These are phyloP conservation scores for Tricholoma terreum DNA, from an alignment of 768 basidiomycete genomes.

Conservation along the genomic window DNA sequence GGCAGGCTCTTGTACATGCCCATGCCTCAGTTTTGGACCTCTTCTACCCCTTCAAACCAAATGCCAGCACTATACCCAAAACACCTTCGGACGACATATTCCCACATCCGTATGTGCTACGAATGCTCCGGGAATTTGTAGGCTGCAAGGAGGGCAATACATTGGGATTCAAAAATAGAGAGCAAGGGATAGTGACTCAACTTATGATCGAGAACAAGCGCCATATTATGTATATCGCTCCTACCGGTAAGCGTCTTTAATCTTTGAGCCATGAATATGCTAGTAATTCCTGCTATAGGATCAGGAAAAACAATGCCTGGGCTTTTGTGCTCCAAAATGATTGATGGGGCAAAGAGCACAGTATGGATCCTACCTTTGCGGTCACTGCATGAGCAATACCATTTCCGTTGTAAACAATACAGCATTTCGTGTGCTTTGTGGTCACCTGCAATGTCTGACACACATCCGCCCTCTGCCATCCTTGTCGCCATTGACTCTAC, in stretches of 20 bases:
- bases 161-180: neutral
- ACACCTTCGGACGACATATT: neutral
- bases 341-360: constrained; percentile 12
- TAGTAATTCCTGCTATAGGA: constrained; percentile 8
- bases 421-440: constrained; percentile 4
- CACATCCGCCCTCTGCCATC: neutral
- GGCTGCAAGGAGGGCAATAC: neutral
- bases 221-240: constrained; percentile 6
- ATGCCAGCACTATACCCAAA: neutral
- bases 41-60: neutral
- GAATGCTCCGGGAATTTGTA: neutral
- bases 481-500: constrained; percentile 8
- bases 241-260: constrained; percentile 2
- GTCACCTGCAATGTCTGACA: neutral
- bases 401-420: neutral
- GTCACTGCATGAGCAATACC: constrained; percentile 17
- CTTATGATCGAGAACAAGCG: constrained; percentile 2
- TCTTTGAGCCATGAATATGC: too few species aligned
- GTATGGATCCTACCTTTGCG: constrained; percentile 13
- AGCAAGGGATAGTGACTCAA: constrained; percentile 1
- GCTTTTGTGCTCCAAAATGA: too few species aligned
- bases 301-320: constrained; percentile 14
- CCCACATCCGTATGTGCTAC: neutral
- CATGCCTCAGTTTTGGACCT: neutral
- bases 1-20: neutral